A percentile compares a stretch with the other conserved stretches of the same genome.
Evolutionary conservation across 163 green algal species (phyloP).

Genomic region (Volvox carteri): DNA sequence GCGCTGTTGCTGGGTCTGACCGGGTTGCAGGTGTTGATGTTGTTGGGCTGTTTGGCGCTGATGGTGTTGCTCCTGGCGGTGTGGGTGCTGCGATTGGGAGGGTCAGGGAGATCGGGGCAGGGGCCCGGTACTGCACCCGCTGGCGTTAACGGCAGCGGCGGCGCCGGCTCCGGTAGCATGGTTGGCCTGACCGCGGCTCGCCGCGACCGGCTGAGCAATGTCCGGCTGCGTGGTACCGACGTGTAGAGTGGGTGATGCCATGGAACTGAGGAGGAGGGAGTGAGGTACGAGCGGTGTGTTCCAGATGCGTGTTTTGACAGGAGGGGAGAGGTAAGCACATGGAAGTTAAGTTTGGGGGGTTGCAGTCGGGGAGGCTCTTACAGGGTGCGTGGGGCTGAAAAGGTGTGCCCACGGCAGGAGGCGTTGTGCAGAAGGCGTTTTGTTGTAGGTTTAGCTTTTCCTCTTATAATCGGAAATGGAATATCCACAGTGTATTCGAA

Average conservation of each 20-base stretch:
- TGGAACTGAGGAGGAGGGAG: too few relatives aligned
- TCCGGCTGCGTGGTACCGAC: slow-evolving; percentile 10
- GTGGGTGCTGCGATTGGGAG: background rate
- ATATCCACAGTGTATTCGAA: too few relatives aligned
- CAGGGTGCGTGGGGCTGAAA: too few relatives aligned
- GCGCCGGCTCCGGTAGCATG: background rate
- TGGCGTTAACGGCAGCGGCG: background rate
- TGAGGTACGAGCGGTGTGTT: too few relatives aligned
- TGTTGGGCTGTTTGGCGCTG: slow-evolving; percentile 3
- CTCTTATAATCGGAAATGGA: too few relatives aligned
- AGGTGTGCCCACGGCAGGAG: too few relatives aligned
- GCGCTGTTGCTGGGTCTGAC: slow-evolving; percentile 8
- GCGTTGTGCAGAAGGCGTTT: too few relatives aligned
- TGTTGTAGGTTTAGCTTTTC: too few relatives aligned
- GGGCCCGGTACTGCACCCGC: background rate
- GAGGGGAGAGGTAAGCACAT: too few relatives aligned
- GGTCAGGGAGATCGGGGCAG: background rate
- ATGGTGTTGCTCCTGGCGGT: background rate
- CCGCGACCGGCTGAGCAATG: background rate
- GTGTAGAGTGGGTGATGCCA: background rate
- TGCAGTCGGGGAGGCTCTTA: too few relatives aligned
- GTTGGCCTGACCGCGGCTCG: background rate
- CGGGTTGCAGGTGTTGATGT: slow-evolving; percentile 1
- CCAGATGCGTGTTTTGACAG: too few relatives aligned
- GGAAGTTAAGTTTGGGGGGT: too few relatives aligned